Conservation (phyloP, 257 asterid genomes). For the Solanum habrochaites region DNA sequence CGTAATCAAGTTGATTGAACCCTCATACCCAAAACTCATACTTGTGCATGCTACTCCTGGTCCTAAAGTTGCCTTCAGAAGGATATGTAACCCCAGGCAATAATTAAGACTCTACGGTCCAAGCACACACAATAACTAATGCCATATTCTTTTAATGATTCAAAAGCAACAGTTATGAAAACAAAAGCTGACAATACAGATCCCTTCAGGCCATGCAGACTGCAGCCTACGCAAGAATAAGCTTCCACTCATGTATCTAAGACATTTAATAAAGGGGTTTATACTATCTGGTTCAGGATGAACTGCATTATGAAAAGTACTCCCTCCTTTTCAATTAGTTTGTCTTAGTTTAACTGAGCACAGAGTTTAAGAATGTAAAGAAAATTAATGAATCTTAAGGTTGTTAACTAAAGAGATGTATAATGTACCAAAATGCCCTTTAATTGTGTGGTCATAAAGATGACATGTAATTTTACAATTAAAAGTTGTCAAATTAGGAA, state of each 20-base stretch:
- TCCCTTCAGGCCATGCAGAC: not conserved
- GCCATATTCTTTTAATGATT: not conserved
- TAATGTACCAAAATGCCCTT: not conserved
- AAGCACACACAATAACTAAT: not conserved
- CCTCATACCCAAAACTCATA: not conserved
- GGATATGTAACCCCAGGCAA: not conserved
- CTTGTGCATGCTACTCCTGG: not conserved
- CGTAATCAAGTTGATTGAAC: not conserved
- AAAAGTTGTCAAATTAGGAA: not conserved
- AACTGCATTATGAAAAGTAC: not conserved
- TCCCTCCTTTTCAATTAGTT: not conserved
- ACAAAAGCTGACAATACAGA: not conserved
- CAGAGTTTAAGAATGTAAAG: not conserved
- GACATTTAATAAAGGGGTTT: not conserved
- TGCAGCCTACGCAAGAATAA: not conserved
- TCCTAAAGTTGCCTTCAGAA: not conserved
- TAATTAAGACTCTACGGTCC: not conserved
- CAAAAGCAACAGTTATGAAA: not conserved
- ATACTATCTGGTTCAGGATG: not conserved
- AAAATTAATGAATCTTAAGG: not conserved
- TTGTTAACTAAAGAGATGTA: not conserved
- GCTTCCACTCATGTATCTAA: not conserved
- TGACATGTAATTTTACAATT: not conserved
- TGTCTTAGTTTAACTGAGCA: not conserved
- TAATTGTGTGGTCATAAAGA: not conserved